Evolutionary conservation across 2,329 filamentous ascomycete species (phyloP).

Genomic region (Fusarium papillatum): DNA sequence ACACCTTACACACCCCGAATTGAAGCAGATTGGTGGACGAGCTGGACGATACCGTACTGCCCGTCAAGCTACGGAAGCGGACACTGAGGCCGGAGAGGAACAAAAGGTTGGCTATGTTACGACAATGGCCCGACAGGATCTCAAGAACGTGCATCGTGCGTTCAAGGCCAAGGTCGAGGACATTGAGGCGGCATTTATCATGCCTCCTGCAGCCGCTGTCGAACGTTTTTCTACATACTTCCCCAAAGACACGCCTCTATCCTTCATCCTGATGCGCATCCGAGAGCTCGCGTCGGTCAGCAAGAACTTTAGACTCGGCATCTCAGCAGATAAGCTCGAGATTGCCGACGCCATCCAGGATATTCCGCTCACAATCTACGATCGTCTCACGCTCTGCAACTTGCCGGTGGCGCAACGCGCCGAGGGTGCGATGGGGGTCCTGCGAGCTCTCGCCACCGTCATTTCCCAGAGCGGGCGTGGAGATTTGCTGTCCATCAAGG

Average conservation of each 20-base stretch:
- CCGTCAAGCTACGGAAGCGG: slow-evolving; percentile 46
- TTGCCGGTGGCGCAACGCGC: slow-evolving; percentile 76
- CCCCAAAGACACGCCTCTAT: slow-evolving; percentile 83
- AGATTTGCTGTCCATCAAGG: slow-evolving; percentile 77
- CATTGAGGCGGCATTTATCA: slow-evolving; percentile 79
- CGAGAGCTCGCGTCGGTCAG: slow-evolving; percentile 76
- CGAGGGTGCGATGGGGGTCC: slow-evolving; percentile 57
- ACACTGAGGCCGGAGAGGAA: slow-evolving; percentile 30
- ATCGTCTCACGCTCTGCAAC: slow-evolving; percentile 82
- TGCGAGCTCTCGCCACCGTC: slow-evolving; percentile 76
- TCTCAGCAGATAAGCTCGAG: slow-evolving; percentile 70
- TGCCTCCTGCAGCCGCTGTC: slow-evolving; percentile 78
- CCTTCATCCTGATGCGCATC: slow-evolving; percentile 84
- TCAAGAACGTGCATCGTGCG: slow-evolving; percentile 70
- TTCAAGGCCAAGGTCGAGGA: slow-evolving; percentile 75
- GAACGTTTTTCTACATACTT: slow-evolving; percentile 87
- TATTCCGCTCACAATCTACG: slow-evolving; percentile 76
- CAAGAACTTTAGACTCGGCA: slow-evolving; percentile 75
- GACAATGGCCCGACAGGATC: slow-evolving; percentile 79
- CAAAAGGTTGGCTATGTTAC: slow-evolving; percentile 82
- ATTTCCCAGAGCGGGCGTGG: slow-evolving; percentile 78
- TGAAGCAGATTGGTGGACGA: slow-evolving; percentile 96
- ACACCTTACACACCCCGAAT: slow-evolving; percentile 77
- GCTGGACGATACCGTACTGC: slow-evolving; percentile 87
- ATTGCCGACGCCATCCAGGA: slow-evolving; percentile 83